phyloP scores from a whole-genome alignment of 768 basidiomycete genomes.

The Rhodotorula babjevae region DNA sequence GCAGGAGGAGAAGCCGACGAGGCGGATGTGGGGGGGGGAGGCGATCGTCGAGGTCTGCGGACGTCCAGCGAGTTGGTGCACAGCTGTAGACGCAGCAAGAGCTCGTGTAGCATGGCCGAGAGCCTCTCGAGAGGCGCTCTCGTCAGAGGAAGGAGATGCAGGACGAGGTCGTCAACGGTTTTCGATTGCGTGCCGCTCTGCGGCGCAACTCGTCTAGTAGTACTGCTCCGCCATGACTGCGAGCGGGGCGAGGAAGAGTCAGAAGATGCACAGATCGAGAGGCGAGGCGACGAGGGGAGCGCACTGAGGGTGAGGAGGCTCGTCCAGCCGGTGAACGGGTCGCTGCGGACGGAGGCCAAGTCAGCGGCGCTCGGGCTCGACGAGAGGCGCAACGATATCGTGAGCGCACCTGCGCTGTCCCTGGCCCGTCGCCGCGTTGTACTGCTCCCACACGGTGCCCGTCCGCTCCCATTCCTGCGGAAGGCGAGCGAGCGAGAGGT shows the following conservation, averaged over 20 bases:
- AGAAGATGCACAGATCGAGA: background rate
- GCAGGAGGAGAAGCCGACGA: no score
- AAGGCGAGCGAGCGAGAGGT: background rate
- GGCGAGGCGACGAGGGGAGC: background rate
- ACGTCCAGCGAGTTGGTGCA: no score
- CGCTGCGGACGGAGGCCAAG: conserved; percentile 53
- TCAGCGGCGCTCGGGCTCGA: background rate
- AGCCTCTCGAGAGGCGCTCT: no score
- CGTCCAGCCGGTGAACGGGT: conserved; percentile 97
- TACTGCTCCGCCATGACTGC: conserved; percentile 41
- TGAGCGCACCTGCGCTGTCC: conserved; percentile 70
- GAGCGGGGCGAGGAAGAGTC: background rate
- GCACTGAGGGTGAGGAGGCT: conserved; percentile 50
- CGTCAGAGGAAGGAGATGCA: no score
- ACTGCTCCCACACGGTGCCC: conserved; percentile 97
- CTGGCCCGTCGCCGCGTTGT: conserved; percentile 75
- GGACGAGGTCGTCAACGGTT: no score
- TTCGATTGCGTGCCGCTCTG: background rate
- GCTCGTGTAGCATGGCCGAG: no score
- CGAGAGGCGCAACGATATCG: no score
- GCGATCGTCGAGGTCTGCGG: no score
- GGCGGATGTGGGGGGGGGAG: no score
- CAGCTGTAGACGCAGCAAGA: no score
- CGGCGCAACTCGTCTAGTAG: conserved; percentile 1
- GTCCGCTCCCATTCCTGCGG: conserved; percentile 80